Base-by-base conservation (phyloP, 768 basidiomycete species). In the Tulasnella sp. region DNA sequence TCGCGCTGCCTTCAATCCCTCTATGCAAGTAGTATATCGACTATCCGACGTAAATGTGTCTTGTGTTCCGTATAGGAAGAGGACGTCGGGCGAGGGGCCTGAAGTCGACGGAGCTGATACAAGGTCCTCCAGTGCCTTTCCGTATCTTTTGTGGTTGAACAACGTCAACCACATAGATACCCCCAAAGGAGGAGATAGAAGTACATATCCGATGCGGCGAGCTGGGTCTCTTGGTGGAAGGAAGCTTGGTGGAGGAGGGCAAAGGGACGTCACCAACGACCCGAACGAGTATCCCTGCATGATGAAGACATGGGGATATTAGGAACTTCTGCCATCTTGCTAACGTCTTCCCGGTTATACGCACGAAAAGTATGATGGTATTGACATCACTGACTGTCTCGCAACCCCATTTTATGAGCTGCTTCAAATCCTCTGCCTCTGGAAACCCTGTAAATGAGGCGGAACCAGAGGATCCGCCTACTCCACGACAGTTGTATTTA, bases 201-300 rank as follows among this genome's bases (percentile, higher is more conserved):
- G 54, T 0, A 58, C 54, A 58, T 58, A 58, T 58, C 54, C 54
- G n/a, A 58, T 15, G 34, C 68, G 68, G 34, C 12, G 68, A 37
- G 34, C 15, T 69, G 2, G 68, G 69, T n/a, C 54, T 37, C 22
- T 7, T 40, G 72, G 49, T 64, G 85, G 79, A 0, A 85, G 83
- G 2, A 90, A 82, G 2, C 88, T 80, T 67, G 34, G 17, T 22
- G 77, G 76, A 8, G 64, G 42, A 38, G 72, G 52, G 17, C 25
- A 36, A 19, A 0, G 36, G 91, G 89, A 76, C 89, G 88, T 77
- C 91, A 83, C 9, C 91, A 95, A 85, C 1, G 91, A 89, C 0
- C 93, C 93, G 85, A 93, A 85, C 12, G 93, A 94, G 82, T 95
- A 95, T 6, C 92, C 92, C 91, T 93, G 71, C 38, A n/a, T n/a